Evolutionary conservation across 1,139 yeast species (phyloP).

Genomic region (Yamadazyma triangularis): DNA sequence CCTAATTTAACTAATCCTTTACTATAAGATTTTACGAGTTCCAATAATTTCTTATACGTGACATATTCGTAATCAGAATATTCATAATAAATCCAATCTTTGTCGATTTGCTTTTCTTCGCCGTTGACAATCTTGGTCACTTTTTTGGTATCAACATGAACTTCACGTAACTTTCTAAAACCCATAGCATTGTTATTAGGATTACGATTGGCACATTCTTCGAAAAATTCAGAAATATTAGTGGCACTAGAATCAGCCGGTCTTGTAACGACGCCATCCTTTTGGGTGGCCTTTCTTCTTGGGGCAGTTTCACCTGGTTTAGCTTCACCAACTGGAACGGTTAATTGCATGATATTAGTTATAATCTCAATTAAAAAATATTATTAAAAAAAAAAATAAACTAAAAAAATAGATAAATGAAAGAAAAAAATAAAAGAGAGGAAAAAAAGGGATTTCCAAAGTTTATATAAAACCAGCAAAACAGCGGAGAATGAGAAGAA

Average conservation of each 20-base stretch:
- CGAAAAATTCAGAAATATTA: slow-evolving; percentile 67
- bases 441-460: not conserved
- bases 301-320: slow-evolving; percentile 89
- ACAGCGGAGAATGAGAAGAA: not conserved
- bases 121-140: slow-evolving; percentile 80
- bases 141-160: slow-evolving; percentile 72
- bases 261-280: slow-evolving; percentile 50
- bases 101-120: slow-evolving; percentile 62
- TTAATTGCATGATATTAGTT: slow-evolving; percentile 20
- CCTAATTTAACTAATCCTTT: slow-evolving; percentile 77
- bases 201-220: slow-evolving; percentile 59
- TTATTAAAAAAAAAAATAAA: not conserved
- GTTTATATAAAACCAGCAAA: not conserved
- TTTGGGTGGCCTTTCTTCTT: slow-evolving; percentile 66
- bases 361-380: not conserved
- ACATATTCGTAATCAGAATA: slow-evolving; percentile 66
- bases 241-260: slow-evolving; percentile 57
- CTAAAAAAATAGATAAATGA: no score
- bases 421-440: no score
- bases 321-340: slow-evolving; percentile 77
- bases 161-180: slow-evolving; percentile 69
- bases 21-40: slow-evolving; percentile 53
- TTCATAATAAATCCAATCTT: slow-evolving; percentile 86
- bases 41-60: slow-evolving; percentile 55
- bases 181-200: slow-evolving; percentile 62